Base-by-base conservation (phyloP, 2,329 filamentous ascomycete genomes). In the Penicillium sp. region DNA sequence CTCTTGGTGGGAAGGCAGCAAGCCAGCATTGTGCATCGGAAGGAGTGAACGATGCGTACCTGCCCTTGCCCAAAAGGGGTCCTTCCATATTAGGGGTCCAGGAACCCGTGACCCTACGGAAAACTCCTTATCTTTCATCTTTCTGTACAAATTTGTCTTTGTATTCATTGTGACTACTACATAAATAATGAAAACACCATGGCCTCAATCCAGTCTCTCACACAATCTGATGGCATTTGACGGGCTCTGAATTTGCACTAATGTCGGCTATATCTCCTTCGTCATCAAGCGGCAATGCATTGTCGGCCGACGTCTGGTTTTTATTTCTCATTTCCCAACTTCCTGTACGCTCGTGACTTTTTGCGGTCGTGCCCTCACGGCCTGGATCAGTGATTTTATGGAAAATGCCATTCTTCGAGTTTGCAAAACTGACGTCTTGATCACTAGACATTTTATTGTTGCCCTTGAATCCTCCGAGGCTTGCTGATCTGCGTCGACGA, bases 401-500 rank as follows among this genome's bases (percentile, higher is more conserved):
- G 52, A 64, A 65, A 9, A 63, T 73, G 1, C 70, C 75, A 55
- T 76, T 75, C 49, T 75, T 76, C 1, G 75, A 67, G 18, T 63
- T 62, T 16, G 61, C 63, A 51, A 81, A 69, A 2, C 71, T 73
- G 30, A 83, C 64, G 65, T 85, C 82, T 3, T 73, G 70, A 64
- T 85, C 83, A 48, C 77, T 80, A 0, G 77, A 79, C 62, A 84
- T 67, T 65, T 83, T 85, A 14, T 69, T 68, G 12, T 70, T 71
- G 14, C 82, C 81, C 62, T 83, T 84, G 74, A 84, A 84, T 0
- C 82, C 82, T 9, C 80, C 80, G 7, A 79, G 60, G 8, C 73
- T 72, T 9, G 70, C 23, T 16, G 48, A 68, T 49, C 69, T 75
- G 48, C 66, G 69, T 20, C 61, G 64, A 3, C 77, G 72, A 55